These are phyloP conservation scores for Solanum lycopersicoides DNA, from an alignment of 257 asterid species.

Conservation along the genomic window DNA sequence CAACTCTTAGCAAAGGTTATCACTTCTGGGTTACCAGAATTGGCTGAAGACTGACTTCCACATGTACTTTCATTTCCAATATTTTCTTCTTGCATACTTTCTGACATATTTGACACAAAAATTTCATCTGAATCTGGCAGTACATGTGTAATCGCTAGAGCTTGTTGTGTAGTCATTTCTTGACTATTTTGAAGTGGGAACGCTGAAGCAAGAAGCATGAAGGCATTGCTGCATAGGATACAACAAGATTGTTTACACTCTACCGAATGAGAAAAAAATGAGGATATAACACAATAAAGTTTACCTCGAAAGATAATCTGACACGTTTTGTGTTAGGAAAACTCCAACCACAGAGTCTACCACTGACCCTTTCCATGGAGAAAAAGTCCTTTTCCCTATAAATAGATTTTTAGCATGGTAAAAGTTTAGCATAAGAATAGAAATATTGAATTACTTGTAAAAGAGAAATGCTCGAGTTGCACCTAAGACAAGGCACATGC, in stretches of 20 bases:
- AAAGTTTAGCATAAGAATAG: not conserved
- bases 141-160: not conserved
- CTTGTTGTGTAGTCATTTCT: not conserved
- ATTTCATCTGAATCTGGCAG: not conserved
- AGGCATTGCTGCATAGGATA: constrained; percentile 33
- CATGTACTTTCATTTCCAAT: not conserved
- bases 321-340: constrained; percentile 52
- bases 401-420: not conserved
- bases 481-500: constrained; percentile 42
- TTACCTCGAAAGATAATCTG: constrained; percentile 49
- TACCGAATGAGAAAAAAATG: not conserved
- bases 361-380: constrained; percentile 54
- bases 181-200: constrained; percentile 16
- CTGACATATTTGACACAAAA: not conserved
- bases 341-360: constrained; percentile 52
- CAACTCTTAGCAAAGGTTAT: not conserved
- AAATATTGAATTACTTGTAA: not conserved
- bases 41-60: not conserved
- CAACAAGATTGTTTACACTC: not conserved
- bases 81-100: not conserved
- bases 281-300: not conserved
- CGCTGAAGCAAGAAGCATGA: constrained; percentile 35
- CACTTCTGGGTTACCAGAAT: not conserved
- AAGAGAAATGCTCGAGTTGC: not conserved
- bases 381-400: constrained; percentile 35